These are phyloP conservation scores for Cantharellus anzutake DNA, from an alignment of 768 basidiomycete species.

Conservation along the genomic window DNA sequence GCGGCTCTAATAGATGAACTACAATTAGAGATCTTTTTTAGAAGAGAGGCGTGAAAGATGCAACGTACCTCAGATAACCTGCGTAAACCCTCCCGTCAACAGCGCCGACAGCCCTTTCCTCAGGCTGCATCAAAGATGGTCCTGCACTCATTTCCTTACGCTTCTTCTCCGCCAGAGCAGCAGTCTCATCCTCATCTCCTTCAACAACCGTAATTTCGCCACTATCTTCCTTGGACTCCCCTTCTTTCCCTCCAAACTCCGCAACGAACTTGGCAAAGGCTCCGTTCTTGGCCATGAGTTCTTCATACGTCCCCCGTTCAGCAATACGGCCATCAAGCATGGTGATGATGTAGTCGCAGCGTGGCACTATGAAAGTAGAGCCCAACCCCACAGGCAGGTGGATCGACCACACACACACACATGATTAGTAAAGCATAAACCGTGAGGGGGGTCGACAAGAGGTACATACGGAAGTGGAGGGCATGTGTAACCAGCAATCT, in stretches of 20 bases:
- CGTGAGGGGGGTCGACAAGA: background rate
- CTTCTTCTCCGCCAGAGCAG: constrained; percentile 7
- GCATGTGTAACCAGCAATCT: constrained; percentile 32
- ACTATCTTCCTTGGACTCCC: constrained; percentile 10
- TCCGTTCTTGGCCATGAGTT: constrained; percentile 14
- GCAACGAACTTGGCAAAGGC: constrained; percentile 24
- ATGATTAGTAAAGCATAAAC: background rate
- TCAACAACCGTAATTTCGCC: constrained; percentile 7
- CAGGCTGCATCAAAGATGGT: constrained; percentile 25
- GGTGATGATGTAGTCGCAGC: constrained; percentile 42
- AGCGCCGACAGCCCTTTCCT: constrained; percentile 37
- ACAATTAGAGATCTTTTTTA: constrained; percentile 23
- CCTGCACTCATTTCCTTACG: constrained; percentile 28
- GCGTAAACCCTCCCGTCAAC: constrained; percentile 31
- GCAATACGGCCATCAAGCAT: constrained; percentile 38
- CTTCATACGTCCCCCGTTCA: constrained; percentile 43
- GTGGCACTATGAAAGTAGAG: constrained; percentile 33
- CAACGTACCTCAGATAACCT: constrained; percentile 18
- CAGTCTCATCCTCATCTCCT: constrained; percentile 2
- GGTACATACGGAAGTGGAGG: background rate
- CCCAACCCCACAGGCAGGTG: too few species aligned
- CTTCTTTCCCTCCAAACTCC: constrained; percentile 30
- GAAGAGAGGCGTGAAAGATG: background rate
- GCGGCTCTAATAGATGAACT: constrained; percentile 39
- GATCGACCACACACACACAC: background rate